These are phyloP conservation scores for Apiotrichum mycotoxinovorans DNA, from an alignment of 1,284 basidiomycete genomes.

Conservation along the genomic window DNA sequence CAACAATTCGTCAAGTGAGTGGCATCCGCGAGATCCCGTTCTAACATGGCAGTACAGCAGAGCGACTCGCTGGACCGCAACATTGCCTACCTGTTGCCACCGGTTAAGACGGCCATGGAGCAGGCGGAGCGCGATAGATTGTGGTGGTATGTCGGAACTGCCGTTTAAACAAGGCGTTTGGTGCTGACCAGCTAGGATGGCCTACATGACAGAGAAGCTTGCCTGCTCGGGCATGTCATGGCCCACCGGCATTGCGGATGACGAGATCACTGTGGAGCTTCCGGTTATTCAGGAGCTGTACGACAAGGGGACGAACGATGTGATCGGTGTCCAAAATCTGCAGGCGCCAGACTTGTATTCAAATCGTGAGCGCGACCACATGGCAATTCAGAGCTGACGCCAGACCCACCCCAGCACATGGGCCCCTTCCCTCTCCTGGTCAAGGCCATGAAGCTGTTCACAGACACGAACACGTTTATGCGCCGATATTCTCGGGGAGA, in stretches of 20 bases:
- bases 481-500: slow-evolving; percentile 32
- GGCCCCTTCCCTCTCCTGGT: slow-evolving; percentile 61
- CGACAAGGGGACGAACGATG: slow-evolving; percentile 17
- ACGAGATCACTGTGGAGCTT: slow-evolving; percentile 43
- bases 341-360: slow-evolving; percentile 24
- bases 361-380: slow-evolving; percentile 10
- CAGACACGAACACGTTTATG: slow-evolving; percentile 34
- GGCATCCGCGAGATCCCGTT: no score
- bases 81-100: slow-evolving; percentile 14
- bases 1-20: slow-evolving; percentile 32
- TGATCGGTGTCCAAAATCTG: slow-evolving; percentile 35
- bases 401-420: slow-evolving; percentile 27
- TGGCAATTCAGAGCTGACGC: neutral
- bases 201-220: slow-evolving; percentile 28
- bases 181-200: slow-evolving; percentile 23
- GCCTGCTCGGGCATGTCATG: slow-evolving; percentile 4
- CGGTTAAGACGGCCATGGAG: slow-evolving; percentile 23
- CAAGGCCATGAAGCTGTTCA: slow-evolving; percentile 60
- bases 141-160: slow-evolving; percentile 43
- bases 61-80: slow-evolving; percentile 14
- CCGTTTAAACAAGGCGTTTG: no score
- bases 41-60: slow-evolving; percentile 1
- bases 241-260: slow-evolving; percentile 21
- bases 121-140: slow-evolving; percentile 40
- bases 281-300: slow-evolving; percentile 33